phyloP scores from a whole-genome alignment of 176 grass and related monocot species.

The Oryza coarctata region DNA sequence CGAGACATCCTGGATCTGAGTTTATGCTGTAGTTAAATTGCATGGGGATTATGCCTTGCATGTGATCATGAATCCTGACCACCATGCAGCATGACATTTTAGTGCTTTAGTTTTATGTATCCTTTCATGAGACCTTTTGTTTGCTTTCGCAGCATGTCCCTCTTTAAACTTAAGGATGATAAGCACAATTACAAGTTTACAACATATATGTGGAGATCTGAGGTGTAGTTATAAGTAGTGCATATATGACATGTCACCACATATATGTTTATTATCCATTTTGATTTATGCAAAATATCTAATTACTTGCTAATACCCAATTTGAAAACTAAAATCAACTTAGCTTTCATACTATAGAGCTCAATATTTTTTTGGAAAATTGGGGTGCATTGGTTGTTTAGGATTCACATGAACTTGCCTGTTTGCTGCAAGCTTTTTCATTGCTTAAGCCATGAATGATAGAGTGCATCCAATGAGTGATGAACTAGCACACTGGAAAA shows the following conservation, averaged over 20 bases:
- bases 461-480: neutral
- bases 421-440: slow-evolving; percentile 6
- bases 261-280: neutral
- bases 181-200: neutral
- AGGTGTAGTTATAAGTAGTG: neutral
- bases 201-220: neutral
- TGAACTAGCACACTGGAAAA: neutral
- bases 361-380: neutral
- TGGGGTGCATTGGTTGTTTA: neutral
- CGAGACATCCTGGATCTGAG: neutral
- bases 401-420: slow-evolving; percentile 16
- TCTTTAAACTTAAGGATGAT: neutral
- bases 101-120: slow-evolving; percentile 4
- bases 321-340: neutral
- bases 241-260: neutral
- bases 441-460: slow-evolving; percentile 13
- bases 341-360: neutral
- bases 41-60: slow-evolving; percentile 21
- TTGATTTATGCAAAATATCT: neutral
- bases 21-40: neutral
- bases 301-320: neutral
- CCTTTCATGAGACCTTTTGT: slow-evolving; percentile 1
- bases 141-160: neutral
- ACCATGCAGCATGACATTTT: neutral
- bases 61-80: slow-evolving; percentile 1